Base-by-base conservation (phyloP, 495 filamentous ascomycete species). In the Astrothelium macrocarpum region DNA sequence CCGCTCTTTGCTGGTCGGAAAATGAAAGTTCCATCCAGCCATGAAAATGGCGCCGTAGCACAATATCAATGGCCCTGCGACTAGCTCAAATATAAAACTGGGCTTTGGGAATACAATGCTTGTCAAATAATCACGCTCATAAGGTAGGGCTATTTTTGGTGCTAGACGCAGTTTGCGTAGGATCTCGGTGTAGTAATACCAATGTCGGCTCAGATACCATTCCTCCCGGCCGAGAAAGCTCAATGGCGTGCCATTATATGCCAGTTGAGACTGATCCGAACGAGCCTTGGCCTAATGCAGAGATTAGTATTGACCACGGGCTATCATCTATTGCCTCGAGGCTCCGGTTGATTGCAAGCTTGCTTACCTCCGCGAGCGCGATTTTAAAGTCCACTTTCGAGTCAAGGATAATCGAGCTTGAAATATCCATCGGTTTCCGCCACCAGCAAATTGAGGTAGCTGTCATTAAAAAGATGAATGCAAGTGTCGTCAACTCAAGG, bases 341-440 rank as follows among this genome's bases (percentile, higher is more conserved):
- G 18, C 10, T 42, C 36, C 36, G n/a, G n/a, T 42, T 16, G 9
- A 16, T 42, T 42, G 36, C 18, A 42, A 10, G 36, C 36, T 42
- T 0, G 9, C 36, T 42, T 16, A 42, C 36, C 18, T 42, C 36
- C 18, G 36, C 36, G 18, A 42, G 36, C 36, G 18, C 36, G 36
- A 16, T 42, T 42, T 16, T 42, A 9, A 42, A 1, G 36, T 42
- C 36, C 9, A 42, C 36, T 16, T 42, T 42, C 36, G 18, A 42
- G 18, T 42, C 36, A 42, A 73, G 20, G 25, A 62, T n/a, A n/a
- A 70, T 64, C 1, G 68, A 20, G 23, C 7, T 45, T 4, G 53
- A n/a, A 1, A 71, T 49, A 34, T 74, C 72, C 34, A 67, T 58
- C 0, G 71, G 73, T 49, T 75, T 75, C 58, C 71, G 69, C 12